Conservation (phyloP, 345 rosid genomes). For the Sisymbrium altissimum region DNA sequence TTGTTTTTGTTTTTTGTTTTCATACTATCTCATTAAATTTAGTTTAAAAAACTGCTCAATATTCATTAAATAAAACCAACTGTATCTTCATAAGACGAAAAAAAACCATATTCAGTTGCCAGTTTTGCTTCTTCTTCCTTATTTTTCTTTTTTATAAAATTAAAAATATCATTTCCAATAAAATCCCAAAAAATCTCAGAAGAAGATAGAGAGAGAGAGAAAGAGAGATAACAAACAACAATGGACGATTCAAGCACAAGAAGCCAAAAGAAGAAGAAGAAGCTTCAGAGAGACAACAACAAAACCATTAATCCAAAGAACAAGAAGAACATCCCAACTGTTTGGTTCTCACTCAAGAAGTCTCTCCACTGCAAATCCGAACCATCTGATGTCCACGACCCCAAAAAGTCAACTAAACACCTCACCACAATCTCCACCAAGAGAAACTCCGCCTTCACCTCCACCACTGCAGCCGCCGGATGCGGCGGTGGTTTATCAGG, state of each 20-base stretch:
- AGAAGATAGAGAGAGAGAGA: conserved; percentile 11
- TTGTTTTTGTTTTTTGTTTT: not conserved
- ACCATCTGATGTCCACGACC: conserved; percentile 57
- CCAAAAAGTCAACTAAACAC: conserved; percentile 50
- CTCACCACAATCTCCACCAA: conserved; percentile 59
- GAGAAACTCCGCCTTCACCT: conserved; percentile 17
- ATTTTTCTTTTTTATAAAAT: not conserved
- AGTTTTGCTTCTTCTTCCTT: not conserved
- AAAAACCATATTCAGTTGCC: conserved; percentile 7
- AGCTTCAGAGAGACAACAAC: conserved; percentile 19
- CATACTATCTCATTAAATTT: not conserved
- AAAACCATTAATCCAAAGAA: conserved; percentile 3
- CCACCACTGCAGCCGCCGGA: conserved; percentile 30
- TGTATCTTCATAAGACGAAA: not conserved
- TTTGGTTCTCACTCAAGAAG: conserved; percentile 65
- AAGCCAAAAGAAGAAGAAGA: conserved; percentile 26
- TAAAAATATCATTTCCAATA: not conserved
- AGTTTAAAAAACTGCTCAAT: not conserved
- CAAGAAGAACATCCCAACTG: conserved; percentile 60
- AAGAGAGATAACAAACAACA: conserved; percentile 7
- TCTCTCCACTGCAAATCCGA: conserved; percentile 66
- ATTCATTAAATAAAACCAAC: not conserved
- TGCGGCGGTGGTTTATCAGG: conserved; percentile 73
- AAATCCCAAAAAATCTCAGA: not conserved
- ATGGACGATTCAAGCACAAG: conserved; percentile 32